Conservation (phyloP, 1,139 yeast species). For the Groenewaldozyma auringiensis region DNA sequence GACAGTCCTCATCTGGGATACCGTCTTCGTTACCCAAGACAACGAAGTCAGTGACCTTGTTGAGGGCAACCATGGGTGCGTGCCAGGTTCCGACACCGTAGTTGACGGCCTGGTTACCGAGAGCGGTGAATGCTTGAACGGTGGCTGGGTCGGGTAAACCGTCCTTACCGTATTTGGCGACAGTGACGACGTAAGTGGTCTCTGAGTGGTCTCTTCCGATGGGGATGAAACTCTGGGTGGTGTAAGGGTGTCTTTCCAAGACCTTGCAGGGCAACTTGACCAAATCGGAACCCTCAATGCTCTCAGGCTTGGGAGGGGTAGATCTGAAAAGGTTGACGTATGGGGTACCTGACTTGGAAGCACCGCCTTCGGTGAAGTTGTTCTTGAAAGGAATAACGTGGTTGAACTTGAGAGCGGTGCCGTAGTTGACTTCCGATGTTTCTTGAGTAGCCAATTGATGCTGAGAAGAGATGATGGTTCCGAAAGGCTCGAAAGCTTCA, state of each 20-base stretch:
- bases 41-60: constrained; percentile 60
- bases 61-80: constrained; percentile 84
- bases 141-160: constrained; percentile 54
- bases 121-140: constrained; percentile 62
- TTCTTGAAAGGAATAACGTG: constrained; percentile 64
- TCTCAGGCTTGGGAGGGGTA: constrained; percentile 54
- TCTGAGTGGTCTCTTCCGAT: constrained; percentile 55
- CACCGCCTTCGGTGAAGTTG: constrained; percentile 36
- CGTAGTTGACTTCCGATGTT: constrained; percentile 70
- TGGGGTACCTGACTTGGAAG: constrained; percentile 48
- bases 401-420: constrained; percentile 78
- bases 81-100: constrained; percentile 74
- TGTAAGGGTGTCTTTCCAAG: constrained; percentile 79
- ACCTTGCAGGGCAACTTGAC: constrained; percentile 51
- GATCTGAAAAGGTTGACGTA: constrained; percentile 83
- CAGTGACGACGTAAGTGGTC: constrained; percentile 68
- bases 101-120: constrained; percentile 82
- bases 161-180: constrained; percentile 49
- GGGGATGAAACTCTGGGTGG: constrained; percentile 89
- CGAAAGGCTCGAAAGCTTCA: constrained; percentile 42
- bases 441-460: constrained; percentile 40
- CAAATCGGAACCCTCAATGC: constrained; percentile 15
- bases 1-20: constrained; percentile 70
- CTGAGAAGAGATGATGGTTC: constrained; percentile 48
- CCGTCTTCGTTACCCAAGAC: constrained; percentile 82